Evolutionary conservation across 768 basidiomycete genomes (phyloP).

Genomic region (Mycena chlorophos): DNA sequence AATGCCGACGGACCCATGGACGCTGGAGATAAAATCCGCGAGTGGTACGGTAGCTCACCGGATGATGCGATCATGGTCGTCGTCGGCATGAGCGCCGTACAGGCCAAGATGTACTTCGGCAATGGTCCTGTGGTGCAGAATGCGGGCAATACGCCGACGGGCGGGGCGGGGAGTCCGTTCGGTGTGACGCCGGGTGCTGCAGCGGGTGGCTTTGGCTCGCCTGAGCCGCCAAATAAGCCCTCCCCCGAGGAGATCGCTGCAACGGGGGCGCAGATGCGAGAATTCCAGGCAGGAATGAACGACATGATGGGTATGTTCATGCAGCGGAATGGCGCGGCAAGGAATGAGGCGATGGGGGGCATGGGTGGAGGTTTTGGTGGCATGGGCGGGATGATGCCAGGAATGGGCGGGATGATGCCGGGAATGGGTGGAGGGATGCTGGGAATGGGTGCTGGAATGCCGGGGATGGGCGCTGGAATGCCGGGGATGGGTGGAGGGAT

Average conservation of each 20-base stretch:
- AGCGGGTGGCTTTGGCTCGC: no score
- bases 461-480: neutral
- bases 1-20: constrained; percentile 5
- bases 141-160: neutral
- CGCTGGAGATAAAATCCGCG: constrained; percentile 4
- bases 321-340: neutral
- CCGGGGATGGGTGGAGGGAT: neutral
- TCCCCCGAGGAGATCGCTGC: no score
- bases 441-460: neutral
- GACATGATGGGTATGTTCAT: constrained; percentile 3
- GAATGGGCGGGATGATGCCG: neutral
- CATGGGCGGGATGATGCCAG: neutral
- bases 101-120: constrained; percentile 7
- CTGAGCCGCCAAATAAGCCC: no score
- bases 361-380: neutral
- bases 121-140: constrained; percentile 2
- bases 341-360: no score
- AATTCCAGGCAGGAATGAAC: constrained; percentile 1
- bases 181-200: no score
- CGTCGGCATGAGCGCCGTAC: constrained; percentile 6
- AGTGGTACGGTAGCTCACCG: constrained; percentile 3
- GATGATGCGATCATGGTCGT: constrained; percentile 2
- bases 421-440: neutral
- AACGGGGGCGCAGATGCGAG: constrained; percentile 1
- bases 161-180: no score